Base-by-base conservation (phyloP, 805 yeast genomes). In the Sugiyamaella lignohabitans region DNA sequence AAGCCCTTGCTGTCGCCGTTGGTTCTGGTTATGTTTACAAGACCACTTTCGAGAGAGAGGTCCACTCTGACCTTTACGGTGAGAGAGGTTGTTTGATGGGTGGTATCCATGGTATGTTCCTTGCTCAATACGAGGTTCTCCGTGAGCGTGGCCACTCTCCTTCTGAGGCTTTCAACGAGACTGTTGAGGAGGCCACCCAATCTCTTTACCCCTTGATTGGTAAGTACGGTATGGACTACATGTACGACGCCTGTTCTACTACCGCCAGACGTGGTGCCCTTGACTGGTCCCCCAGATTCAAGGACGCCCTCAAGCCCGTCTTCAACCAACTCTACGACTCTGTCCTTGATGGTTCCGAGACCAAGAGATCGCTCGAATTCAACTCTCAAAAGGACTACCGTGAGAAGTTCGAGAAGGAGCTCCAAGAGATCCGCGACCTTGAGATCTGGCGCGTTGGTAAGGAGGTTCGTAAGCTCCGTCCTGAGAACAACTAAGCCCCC, bases 81-180 rank as follows among this genome's bases (percentile, higher is more conserved):
- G 98, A 93, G 82, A 87, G 98, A 80, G 98, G 98, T 70, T 93
- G 98, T 78, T 79, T 93, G 63, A 93, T 91, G 98, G 98, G 98
- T 72, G 98, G 98, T 82, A 91, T 93, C 79, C 98, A 93, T 80
- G 98, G 98, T 82, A 93, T 93, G 98, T 93, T 93, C 93, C 82
- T 93, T 67, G 98, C 98, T 62, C 98, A 93, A 79, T 93, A 93
- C 81, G 98, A 93, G 76, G 98, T 93, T 55, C 83, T 93, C 72
- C 89, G 98, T 79, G 98, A 91, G 79, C 88, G 94, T 70, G 98
- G 98, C 59, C 98, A 93, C 83, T 79, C 97, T 59, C 98, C 98
- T 77, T 87, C 97, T 53, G 98, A 93, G 80, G 98, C 98, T 64
- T 93, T 93, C 89, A 93, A 93, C 76, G 98, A 93, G 80, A 93